These are phyloP conservation scores for Letharia columbiana DNA, from an alignment of 495 filamentous ascomycete genomes.

Conservation along the genomic window DNA sequence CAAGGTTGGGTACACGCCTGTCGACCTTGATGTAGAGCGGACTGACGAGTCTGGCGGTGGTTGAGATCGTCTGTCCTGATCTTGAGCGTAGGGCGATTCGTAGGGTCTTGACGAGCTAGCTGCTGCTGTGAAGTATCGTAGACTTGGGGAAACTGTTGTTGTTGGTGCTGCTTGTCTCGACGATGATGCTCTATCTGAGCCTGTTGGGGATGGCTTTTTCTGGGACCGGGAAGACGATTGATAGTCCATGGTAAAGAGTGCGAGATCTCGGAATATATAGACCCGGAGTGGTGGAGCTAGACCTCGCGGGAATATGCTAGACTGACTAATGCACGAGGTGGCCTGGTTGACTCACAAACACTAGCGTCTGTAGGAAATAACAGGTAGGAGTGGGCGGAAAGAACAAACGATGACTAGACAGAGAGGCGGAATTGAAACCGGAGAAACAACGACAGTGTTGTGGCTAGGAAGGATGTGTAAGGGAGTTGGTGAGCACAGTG, in stretches of 20 bases:
- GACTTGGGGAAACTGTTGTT: constrained; percentile 9
- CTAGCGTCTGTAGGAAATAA: not conserved
- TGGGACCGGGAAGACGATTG: constrained; percentile 14
- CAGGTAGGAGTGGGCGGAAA: not conserved
- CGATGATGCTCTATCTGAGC: constrained; percentile 7
- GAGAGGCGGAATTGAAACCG: not conserved
- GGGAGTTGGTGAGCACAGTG: not conserved
- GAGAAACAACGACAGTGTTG: not conserved
- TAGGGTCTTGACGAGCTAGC: constrained; percentile 18
- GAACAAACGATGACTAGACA: not conserved
- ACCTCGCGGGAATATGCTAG: constrained; percentile 6
- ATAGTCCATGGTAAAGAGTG: constrained; percentile 19
- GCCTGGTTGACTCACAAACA: not conserved
- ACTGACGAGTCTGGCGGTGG: constrained; percentile 5
- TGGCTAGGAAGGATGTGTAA: not conserved
- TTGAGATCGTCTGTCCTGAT: constrained; percentile 9
- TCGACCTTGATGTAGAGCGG: constrained; percentile 16
- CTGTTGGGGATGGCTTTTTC: constrained; percentile 12
- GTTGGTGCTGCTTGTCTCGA: constrained; percentile 9
- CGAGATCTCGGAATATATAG: constrained; percentile 18
- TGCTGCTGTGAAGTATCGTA: constrained; percentile 15
- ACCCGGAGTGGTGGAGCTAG: constrained; percentile 2
- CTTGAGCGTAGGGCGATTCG: constrained; percentile 24
- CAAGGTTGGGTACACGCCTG: not conserved
- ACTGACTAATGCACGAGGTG: not conserved